phyloP scores from a whole-genome alignment of 768 basidiomycete genomes.

The Suillus lakei region DNA sequence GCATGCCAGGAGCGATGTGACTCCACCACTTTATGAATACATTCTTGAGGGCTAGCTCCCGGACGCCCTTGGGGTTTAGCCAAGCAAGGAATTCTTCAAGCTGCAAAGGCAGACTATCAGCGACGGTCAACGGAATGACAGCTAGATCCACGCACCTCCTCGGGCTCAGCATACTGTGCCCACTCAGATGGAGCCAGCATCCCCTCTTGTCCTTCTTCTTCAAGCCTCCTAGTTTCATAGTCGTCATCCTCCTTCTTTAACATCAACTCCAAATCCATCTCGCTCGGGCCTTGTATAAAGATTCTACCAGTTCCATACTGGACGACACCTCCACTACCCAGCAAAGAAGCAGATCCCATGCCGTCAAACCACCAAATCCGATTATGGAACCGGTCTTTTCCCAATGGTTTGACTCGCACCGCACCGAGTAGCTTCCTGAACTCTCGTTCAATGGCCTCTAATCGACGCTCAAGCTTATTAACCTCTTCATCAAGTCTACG shows the following conservation, averaged over 20 bases:
- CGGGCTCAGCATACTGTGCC: constrained; percentile 87
- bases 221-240: constrained; percentile 61
- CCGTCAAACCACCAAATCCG: constrained; percentile 99
- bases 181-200: constrained; percentile 80
- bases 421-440: constrained; percentile 89
- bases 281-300: constrained; percentile 91
- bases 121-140: background rate
- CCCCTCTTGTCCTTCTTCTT: constrained; percentile 83
- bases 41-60: constrained; percentile 83
- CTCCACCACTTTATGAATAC: constrained; percentile 82
- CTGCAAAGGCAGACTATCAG: constrained; percentile 45
- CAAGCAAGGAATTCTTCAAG: constrained; percentile 83
- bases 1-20: constrained; percentile 80
- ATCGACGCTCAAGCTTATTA: constrained; percentile 75
- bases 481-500: constrained; percentile 89
- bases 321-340: constrained; percentile 77
- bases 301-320: constrained; percentile 89
- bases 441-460: constrained; percentile 91
- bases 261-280: constrained; percentile 77
- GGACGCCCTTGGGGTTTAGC: constrained; percentile 90
- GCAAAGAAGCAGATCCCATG: constrained; percentile 80
- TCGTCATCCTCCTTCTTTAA: constrained; percentile 56
- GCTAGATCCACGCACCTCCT: constrained; percentile 66
- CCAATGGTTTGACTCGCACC: constrained; percentile 86
- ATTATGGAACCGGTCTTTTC: constrained; percentile 92